phyloP scores from a whole-genome alignment of 2,329 filamentous ascomycete species.

The Alternaria metachromatica region DNA sequence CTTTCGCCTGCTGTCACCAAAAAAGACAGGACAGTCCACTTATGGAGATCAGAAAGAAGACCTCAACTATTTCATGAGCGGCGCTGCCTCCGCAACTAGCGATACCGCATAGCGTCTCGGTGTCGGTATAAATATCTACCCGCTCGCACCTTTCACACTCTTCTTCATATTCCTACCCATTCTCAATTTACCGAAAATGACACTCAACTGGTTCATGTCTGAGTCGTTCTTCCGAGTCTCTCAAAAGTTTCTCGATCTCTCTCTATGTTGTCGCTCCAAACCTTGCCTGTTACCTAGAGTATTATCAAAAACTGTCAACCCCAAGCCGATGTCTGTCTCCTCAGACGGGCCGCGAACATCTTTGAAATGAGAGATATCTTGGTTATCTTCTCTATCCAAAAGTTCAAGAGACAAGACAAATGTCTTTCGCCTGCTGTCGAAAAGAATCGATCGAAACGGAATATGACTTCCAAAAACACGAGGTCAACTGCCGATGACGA shows the following conservation, averaged over 20 bases:
- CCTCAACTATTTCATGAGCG: not conserved
- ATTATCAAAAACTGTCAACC: not conserved
- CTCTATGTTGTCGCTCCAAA: not conserved
- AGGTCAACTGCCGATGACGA: not conserved
- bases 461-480: not conserved
- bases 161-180: not conserved
- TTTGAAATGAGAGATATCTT: not conserved
- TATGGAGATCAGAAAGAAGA: too few species aligned
- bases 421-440: not conserved
- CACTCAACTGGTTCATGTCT: not conserved
- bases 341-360: not conserved
- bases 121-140: not conserved
- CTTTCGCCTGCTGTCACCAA: not conserved
- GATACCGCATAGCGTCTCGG: not conserved
- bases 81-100: not conserved
- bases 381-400: not conserved
- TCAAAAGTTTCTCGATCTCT: fast-evolving
- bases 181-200: not conserved
- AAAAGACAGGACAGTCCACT: too few species aligned
- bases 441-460: too few species aligned
- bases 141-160: not conserved
- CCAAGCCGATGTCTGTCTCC: not conserved
- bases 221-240: not conserved
- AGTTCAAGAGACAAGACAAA: too few species aligned
- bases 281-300: not conserved